Evolutionary conservation across 768 basidiomycete species (phyloP).

Genomic region (Neoboletus brunneissimus): DNA sequence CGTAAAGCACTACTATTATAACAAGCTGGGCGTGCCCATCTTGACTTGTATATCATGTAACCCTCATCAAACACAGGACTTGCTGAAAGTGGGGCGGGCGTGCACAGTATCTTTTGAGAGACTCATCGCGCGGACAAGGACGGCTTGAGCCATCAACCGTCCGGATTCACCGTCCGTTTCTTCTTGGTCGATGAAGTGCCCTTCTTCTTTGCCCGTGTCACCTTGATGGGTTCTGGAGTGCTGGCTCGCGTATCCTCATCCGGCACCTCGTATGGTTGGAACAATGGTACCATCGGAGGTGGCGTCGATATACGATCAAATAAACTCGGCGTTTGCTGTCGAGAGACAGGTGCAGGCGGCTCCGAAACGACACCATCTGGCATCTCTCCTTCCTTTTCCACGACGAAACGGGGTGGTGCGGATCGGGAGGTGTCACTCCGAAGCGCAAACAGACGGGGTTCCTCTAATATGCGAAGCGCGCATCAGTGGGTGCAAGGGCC

Average conservation of each 20-base stretch:
- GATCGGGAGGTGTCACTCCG: conserved; percentile 40
- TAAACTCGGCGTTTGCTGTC: conserved; percentile 20
- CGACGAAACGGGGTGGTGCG: conserved; percentile 49
- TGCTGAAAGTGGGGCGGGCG: background rate
- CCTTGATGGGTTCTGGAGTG: conserved; percentile 70
- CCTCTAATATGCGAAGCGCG: conserved; percentile 20
- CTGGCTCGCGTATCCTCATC: conserved; percentile 48
- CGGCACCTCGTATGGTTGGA: conserved; percentile 54
- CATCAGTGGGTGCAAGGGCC: conserved; percentile 20
- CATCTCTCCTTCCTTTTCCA: conserved; percentile 86
- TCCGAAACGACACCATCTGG: conserved; percentile 50
- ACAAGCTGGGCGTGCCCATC: conserved; percentile 14
- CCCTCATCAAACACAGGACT: conserved; percentile 11
- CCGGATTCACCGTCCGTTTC: conserved; percentile 51
- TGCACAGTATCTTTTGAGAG: background rate
- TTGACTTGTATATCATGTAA: conserved; percentile 27
- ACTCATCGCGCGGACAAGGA: background rate
- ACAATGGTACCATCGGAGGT: conserved; percentile 36
- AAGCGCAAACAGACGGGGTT: conserved; percentile 45
- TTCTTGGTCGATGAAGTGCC: conserved; percentile 51
- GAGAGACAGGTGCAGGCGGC: conserved; percentile 25
- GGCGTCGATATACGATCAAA: conserved; percentile 36
- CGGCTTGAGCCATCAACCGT: conserved; percentile 4
- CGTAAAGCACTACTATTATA: conserved; percentile 19
- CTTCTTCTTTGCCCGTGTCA: conserved; percentile 70